Evolutionary conservation across 2,329 filamentous ascomycete species (phyloP), one percentile per base, ranked within the genome.

Genomic region (Alternaria postmessia): DNA sequence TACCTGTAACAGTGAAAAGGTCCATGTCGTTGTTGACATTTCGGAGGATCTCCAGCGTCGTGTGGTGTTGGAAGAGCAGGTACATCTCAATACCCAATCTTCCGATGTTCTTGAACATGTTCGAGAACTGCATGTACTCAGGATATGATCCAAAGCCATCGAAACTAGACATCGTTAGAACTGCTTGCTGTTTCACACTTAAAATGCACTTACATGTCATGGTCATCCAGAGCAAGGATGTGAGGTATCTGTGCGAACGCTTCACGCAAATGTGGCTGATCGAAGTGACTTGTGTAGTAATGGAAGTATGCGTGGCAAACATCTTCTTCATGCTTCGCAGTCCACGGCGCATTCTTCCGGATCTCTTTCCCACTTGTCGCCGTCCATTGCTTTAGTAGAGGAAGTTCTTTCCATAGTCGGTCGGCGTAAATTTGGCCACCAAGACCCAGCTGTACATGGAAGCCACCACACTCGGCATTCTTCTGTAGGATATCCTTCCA

Each of bases 401-500:
- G 93, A 46, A 99, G 91, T 74, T 99, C 95, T 75, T 94, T 97
- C 95, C 95, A 99, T 66, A 99, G 81, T 34, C 95, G 85, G 78
- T 99, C 95, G 2, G 93, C 95, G 74, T 96, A 98, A 53, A 99
- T 96, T 77, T 99, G 95, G 61, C 95, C 92, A 56, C 95, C 95
- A 5, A 97, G 82, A 14, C 94, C 95, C 7, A 99, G 84, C 74
- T 99, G 95, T 7, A 92, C 90, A 73, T 99, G 95, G 78, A 98
- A 99, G 1, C 95, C 95, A 56, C 94, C 93, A 69, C 94, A 97
- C 70, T 99, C 95, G 28, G 94, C 88, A 72, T 99, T 96, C 84
- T 97, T 97, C 80, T 97, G 93, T 75, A 99, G 85, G 28, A 99
- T 94, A 71, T 99, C 95, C 74, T 97, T 98, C 95, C 95, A 99